Percentiles rank a stretch among this genome's conserved stretches.
phyloP scores from a whole-genome alignment of 1,139 yeast genomes.

The Yamadazyma triangularis region DNA sequence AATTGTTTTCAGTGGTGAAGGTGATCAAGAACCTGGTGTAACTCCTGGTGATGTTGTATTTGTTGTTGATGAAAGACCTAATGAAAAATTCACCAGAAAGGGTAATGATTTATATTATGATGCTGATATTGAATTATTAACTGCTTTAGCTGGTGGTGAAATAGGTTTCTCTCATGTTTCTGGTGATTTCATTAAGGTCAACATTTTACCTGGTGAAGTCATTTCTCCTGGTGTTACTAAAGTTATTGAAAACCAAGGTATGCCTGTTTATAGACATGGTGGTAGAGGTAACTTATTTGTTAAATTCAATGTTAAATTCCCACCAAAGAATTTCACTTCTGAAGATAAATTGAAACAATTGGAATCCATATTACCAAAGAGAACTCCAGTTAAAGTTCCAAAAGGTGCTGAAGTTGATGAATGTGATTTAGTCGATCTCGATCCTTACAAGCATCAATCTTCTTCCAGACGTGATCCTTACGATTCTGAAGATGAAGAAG shows the following conservation, averaged over 20 bases:
- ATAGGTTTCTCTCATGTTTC: constrained; percentile 81
- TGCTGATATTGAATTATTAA: constrained; percentile 83
- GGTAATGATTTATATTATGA: constrained; percentile 85
- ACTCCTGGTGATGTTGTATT: constrained; percentile 97
- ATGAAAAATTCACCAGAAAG: constrained; percentile 76
- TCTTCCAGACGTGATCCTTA: constrained; percentile 49
- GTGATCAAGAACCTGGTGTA: constrained; percentile 94
- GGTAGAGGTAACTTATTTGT: constrained; percentile 71
- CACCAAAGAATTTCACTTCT: constrained; percentile 54
- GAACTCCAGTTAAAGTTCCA: constrained; percentile 54
- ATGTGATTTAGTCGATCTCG: constrained; percentile 64
- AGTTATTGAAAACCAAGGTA: constrained; percentile 91
- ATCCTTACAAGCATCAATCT: constrained; percentile 55
- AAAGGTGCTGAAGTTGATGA: constrained; percentile 73
- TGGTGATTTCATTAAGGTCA: constrained; percentile 82
- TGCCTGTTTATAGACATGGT: constrained; percentile 80
- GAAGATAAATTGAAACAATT: constrained; percentile 65
- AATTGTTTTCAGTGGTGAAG: constrained; percentile 90
- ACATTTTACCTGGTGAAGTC: constrained; percentile 87
- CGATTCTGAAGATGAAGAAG: constrained; percentile 64
- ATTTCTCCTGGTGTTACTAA: constrained; percentile 80
- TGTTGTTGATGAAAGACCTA: constrained; percentile 84
- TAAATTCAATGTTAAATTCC: constrained; percentile 72
- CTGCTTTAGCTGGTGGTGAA: constrained; percentile 96
- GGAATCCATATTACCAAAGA: constrained; percentile 64